Base-by-base conservation (phyloP, 2,329 filamentous ascomycete species). In the Nigrospora osmanthi region DNA sequence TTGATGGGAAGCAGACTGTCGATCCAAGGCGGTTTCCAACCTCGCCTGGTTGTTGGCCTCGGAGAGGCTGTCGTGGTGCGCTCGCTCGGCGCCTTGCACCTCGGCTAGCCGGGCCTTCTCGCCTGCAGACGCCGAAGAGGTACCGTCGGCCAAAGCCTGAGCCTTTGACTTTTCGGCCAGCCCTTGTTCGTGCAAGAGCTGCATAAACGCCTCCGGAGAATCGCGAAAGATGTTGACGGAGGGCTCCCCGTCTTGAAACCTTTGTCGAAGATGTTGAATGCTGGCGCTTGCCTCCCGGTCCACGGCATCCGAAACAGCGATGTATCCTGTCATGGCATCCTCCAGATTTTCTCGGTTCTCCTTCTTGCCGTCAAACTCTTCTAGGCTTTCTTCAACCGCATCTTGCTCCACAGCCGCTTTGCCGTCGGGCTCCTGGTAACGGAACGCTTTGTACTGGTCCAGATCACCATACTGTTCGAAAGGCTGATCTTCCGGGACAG, bases 391-490 rank as follows among this genome's bases (percentile, higher is more conserved):
- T 32, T 61, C 53, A 14, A 66, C 58, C 14, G 56, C 47, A 37
- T 69, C 68, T 34, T 44, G 51, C 44, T 60, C 50, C 19, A 54
- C 48, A 31, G 53, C 39, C 7, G 56, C 50, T 37, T 58, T 54
- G 42, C 57, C 59, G 35, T 64, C 60, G 5, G 61, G 58, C 43
- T 68, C 65, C 31, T 65, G 62, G 35, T 64, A 56, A 35, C 50
- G 57, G 43, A 67, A 63, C 3, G 61, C 48, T 32, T 59, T 57
- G 40, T 73, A 73, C 19, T 58, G 58, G 32, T 63, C 57, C 34
- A 73, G 58, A 40, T 73, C 70, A 42, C 62, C 62, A 44, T 70
- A 71, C 32, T 60, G 51, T 33, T 57, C 47, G 14, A 57, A 58
- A 3, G 56, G 56, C 19, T 51, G 47, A 17, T 60, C 59, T 37